Percentiles rank a stretch among this genome's conserved stretches.
These are phyloP conservation scores for Trypanosoma cruzi DNA, from an alignment of 208 protist genomes.

Conservation along the genomic window DNA sequence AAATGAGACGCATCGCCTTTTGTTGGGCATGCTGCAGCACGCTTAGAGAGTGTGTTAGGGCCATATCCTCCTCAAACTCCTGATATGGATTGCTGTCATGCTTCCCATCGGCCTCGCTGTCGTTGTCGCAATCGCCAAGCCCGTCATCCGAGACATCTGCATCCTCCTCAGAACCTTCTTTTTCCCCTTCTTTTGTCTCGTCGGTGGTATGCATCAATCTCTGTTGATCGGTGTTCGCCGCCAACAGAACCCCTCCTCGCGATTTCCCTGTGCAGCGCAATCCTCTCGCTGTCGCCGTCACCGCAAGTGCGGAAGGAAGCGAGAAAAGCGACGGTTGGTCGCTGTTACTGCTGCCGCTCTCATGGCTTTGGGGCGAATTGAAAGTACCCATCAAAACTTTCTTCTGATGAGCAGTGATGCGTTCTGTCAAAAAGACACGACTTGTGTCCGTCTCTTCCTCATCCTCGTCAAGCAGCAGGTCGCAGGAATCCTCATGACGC, in stretches of 20 bases:
- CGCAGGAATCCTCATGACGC: not conserved
- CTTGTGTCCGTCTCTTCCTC: constrained; percentile 13
- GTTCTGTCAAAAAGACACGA: not conserved
- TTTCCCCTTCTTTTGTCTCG: not conserved
- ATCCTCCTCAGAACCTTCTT: constrained; percentile 1
- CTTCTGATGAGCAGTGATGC: not conserved
- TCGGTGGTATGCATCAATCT: not conserved
- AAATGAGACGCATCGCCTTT: not conserved
- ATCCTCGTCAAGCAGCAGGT: constrained; percentile 1
- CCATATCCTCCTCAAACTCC: constrained; percentile 64
- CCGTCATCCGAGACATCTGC: constrained; percentile 3
- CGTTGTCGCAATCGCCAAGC: not conserved
- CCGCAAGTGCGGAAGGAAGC: not conserved
- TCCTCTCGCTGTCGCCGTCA: no score
- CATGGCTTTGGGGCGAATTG: not conserved
- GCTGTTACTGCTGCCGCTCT: constrained; percentile 2
- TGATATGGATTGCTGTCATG: constrained; percentile 35
- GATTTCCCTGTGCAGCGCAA: no score
- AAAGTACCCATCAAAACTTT: not conserved
- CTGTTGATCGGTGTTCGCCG: no score
- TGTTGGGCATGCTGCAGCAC: constrained; percentile 51
- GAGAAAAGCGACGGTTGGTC: not conserved
- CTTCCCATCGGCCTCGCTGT: not conserved
- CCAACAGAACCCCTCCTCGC: no score
- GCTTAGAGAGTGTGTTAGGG: constrained; percentile 62